These are phyloP conservation scores for Dactylis glomerata DNA, from an alignment of 176 grass and related monocot species.

Conservation along the genomic window DNA sequence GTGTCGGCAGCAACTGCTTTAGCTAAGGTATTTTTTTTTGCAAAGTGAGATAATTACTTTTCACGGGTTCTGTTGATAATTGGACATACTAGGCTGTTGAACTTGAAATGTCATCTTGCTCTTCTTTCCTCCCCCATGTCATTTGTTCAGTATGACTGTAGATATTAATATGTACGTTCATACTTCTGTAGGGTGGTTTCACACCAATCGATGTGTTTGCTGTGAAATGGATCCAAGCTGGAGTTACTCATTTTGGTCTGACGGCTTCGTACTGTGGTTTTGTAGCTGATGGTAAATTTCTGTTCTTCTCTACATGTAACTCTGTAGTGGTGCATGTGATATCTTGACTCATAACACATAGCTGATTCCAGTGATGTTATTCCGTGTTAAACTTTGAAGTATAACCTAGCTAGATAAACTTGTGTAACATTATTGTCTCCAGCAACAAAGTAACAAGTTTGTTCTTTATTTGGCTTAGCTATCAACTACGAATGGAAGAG, in stretches of 20 bases:
- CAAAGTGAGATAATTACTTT: background rate
- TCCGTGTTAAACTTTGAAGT: conserved; percentile 5
- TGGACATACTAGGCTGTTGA: background rate
- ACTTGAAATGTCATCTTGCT: background rate
- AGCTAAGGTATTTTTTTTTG: conserved; percentile 60
- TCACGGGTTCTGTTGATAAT: background rate
- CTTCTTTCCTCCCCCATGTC: background rate
- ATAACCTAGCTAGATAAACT: background rate
- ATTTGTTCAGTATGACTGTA: conserved; percentile 15
- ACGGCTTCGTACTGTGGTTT: conserved; percentile 93
- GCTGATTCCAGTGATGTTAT: background rate
- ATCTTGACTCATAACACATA: background rate
- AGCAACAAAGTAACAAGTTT: background rate
- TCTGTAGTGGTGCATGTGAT: conserved; percentile 5
- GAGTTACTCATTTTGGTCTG: conserved; percentile 69
- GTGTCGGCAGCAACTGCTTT: conserved; percentile 67
- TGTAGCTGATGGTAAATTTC: conserved; percentile 74
- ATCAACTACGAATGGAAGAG: background rate
- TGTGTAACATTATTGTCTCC: background rate
- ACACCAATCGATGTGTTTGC: conserved; percentile 85
- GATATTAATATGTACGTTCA: conserved; percentile 27
- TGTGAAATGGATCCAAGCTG: conserved; percentile 62
- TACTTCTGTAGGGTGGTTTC: conserved; percentile 56
- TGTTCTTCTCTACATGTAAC: conserved; percentile 10
- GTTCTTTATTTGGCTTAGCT: conserved; percentile 6